Evolutionary conservation across 1,139 yeast genomes (phyloP).

Genomic region (Torulaspora pretoriensis): DNA sequence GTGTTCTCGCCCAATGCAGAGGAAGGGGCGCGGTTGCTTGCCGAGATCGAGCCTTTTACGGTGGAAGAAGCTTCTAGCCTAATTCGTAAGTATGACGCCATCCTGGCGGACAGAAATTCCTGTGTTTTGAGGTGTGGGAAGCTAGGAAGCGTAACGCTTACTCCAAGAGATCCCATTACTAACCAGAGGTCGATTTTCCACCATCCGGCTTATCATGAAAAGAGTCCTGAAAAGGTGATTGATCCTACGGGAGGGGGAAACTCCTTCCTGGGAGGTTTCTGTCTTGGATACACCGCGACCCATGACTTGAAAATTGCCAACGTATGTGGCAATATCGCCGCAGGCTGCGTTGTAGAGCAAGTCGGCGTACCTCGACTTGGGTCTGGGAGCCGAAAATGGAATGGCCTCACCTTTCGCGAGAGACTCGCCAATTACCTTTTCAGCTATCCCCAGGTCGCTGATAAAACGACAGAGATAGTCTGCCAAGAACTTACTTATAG

Average conservation of each 20-base stretch:
- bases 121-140: conserved; percentile 66
- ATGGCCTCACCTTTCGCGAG: conserved; percentile 40
- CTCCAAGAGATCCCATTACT: conserved; percentile 18
- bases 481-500: conserved; percentile 9
- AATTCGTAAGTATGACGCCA: conserved; percentile 42
- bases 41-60: conserved; percentile 42
- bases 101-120: conserved; percentile 38
- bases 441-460: neutral
- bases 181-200: conserved; percentile 35
- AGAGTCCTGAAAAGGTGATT: conserved; percentile 45
- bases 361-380: conserved; percentile 60
- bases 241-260: conserved; percentile 98
- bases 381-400: conserved; percentile 47
- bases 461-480: conserved; percentile 8
- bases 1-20: conserved; percentile 79
- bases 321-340: conserved; percentile 68
- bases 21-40: conserved; percentile 66
- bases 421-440: conserved; percentile 24
- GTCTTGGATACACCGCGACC: conserved; percentile 53
- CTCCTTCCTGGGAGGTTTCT: conserved; percentile 77
- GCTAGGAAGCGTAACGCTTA: conserved; percentile 51
- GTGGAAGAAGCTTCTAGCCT: conserved; percentile 42
- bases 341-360: conserved; percentile 74
- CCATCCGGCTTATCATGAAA: conserved; percentile 68
- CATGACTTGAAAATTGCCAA: conserved; percentile 55